Evolutionary conservation across 2,329 filamentous ascomycete species (phyloP), one percentile per base, ranked within the genome.

Genomic region (Intubia oerlemansii): DNA sequence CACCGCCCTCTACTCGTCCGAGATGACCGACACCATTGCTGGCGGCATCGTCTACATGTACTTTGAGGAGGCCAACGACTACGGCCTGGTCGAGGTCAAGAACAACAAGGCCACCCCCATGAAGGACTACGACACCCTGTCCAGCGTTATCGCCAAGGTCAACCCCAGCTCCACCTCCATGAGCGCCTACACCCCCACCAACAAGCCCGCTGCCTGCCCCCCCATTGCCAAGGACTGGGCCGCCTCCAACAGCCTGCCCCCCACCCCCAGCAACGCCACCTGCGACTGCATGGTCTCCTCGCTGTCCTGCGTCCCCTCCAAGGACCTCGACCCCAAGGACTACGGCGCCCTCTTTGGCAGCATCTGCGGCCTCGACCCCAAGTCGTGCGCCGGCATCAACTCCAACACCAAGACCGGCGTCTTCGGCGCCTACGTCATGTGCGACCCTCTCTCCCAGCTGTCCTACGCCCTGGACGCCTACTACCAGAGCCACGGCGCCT

Each of bases 11-110:
- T 98, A 78, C 54, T 70, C 73, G 30, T 47, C 60, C 34, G 48
- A 82, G 35, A 98, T 98, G 88, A 77, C 70, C 17, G 51, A 53
- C 8, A 80, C 92, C 45, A 88, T 88, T 69, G 90, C 79, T 32
- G 88, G 88, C 42, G 88, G 85, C 54, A 92, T 98, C 40, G 82
- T 95, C 49, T 98, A 95, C 66, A 91, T 92, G 81, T 98, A 88
- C 61, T 85, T 82, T 58, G 65, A 92, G 58, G 84, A 92, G 51
- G 56, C 45, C 29, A 95, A 95, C 58, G 59, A 93, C 49, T 98
- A 80, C 45, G 88, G 76, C 52, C 65, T 92, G 25, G 73, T 84
- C 35, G 51, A 61, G 34, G 48, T 80, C 35, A 38, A 42, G 36
- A 47, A 55, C 27, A 54, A 54, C 24, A 77, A 75, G 38, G 62